phyloP scores from a whole-genome alignment of 108 stramenopile species.

The Cyclotella choctawhatcheeana region DNA sequence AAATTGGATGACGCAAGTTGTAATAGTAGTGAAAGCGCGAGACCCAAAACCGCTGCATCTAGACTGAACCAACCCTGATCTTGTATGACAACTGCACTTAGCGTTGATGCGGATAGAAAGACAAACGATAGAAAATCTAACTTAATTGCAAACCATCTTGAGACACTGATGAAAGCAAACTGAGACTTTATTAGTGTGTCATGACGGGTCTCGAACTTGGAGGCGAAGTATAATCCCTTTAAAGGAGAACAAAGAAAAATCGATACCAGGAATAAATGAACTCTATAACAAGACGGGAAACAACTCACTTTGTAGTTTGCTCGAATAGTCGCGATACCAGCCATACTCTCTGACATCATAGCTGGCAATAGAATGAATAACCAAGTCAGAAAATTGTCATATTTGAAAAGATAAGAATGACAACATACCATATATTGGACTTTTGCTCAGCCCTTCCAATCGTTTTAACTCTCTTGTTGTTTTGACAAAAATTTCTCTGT shows the following conservation, averaged over 20 bases:
- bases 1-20: conserved; percentile 43
- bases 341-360: conserved; percentile 51
- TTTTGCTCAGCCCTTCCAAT: conserved; percentile 38
- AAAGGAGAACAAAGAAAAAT: too few relatives aligned
- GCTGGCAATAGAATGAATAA: too few relatives aligned
- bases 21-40: conserved; percentile 71
- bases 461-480: conserved; percentile 49
- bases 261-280: too few relatives aligned
- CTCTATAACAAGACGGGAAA: too few relatives aligned
- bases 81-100: conserved; percentile 76
- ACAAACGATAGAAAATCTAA: conserved; percentile 82
- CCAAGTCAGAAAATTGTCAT: too few relatives aligned
- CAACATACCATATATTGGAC: conserved; percentile 48
- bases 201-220: conserved; percentile 27
- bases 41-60: conserved; percentile 75
- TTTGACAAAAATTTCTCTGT: conserved; percentile 28
- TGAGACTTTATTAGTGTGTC: neutral
- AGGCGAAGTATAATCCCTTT: too few relatives aligned
- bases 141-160: conserved; percentile 74
- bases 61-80: conserved; percentile 65
- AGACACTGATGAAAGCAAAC: neutral
- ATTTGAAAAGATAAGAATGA: too few relatives aligned
- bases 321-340: conserved; percentile 61
- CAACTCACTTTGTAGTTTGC: conserved; percentile 31
- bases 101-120: conserved; percentile 64